Evolutionary conservation across 345 rosid species (phyloP).

Genomic region (Citrus mangshanensis): DNA sequence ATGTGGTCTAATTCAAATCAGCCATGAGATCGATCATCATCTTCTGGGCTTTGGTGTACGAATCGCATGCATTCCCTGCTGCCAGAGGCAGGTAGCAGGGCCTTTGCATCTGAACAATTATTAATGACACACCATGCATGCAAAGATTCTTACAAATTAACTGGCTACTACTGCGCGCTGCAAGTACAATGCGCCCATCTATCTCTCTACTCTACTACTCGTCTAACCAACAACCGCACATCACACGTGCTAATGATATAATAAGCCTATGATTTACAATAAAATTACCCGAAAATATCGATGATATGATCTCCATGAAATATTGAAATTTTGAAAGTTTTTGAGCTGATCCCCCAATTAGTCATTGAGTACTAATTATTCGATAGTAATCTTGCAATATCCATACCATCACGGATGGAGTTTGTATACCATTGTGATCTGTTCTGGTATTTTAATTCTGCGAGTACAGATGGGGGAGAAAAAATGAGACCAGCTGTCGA

Average conservation of each 20-base stretch:
- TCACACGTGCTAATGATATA: not conserved
- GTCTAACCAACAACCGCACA: not conserved
- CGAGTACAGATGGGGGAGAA: not conserved
- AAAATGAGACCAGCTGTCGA: not conserved
- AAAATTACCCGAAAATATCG: too few species aligned
- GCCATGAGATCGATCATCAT: not conserved
- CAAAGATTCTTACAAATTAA: not conserved
- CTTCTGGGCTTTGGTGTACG: not conserved
- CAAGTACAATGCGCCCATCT: not conserved
- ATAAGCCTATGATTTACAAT: not conserved
- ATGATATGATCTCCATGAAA: too few species aligned
- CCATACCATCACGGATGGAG: too few species aligned
- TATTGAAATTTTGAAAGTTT: too few species aligned
- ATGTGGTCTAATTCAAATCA: conserved; percentile 1
- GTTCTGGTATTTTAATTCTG: not conserved
- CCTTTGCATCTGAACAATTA: not conserved
- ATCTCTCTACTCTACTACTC: not conserved
- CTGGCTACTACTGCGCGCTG: not conserved
- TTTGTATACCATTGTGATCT: not conserved
- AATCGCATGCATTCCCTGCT: too few species aligned
- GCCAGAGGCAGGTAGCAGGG: too few species aligned
- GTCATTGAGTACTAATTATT: too few species aligned
- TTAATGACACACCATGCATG: not conserved
- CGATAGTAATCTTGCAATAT: too few species aligned
- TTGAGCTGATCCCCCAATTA: too few species aligned